Evolutionary conservation across 495 filamentous ascomycete species (phyloP).

Genomic region (Neurospora sp.): DNA sequence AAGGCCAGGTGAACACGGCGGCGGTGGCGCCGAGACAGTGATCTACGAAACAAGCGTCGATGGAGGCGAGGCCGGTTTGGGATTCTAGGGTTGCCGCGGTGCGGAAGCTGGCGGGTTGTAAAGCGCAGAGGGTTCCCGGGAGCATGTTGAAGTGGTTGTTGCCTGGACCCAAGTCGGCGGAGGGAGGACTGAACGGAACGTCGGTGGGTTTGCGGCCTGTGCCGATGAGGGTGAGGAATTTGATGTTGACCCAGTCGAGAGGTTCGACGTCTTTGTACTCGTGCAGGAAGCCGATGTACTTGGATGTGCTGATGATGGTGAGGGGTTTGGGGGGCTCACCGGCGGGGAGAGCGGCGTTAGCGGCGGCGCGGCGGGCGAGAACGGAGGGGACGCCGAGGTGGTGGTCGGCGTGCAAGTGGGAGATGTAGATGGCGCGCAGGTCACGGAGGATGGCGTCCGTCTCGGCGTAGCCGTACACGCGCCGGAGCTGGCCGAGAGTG

Average conservation of each 20-base stretch:
- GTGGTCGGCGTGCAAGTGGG: constrained; percentile 92
- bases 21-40: constrained; percentile 78
- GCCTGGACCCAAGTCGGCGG: background rate
- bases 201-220: constrained; percentile 2
- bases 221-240: constrained; percentile 24
- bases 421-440: constrained; percentile 83
- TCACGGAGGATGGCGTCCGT: constrained; percentile 61
- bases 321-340: constrained; percentile 28
- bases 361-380: constrained; percentile 57
- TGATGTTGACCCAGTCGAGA: constrained; percentile 44
- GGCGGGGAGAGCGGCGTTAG: constrained; percentile 9
- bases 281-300: constrained; percentile 60
- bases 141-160: background rate
- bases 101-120: constrained; percentile 1
- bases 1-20: constrained; percentile 63
- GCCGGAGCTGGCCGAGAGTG: constrained; percentile 81
- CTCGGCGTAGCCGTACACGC: constrained; percentile 53
- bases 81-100: background rate
- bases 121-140: background rate
- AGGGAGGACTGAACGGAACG: background rate
- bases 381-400: constrained; percentile 74
- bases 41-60: constrained; percentile 52
- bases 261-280: constrained; percentile 75
- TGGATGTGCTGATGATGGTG: constrained; percentile 15
- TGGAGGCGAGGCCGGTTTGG: constrained; percentile 30